A percentile compares a stretch with the other conserved stretches of the same genome.
Conservation (phyloP, 441 rosid genomes). For the Omphalea diandra region DNA sequence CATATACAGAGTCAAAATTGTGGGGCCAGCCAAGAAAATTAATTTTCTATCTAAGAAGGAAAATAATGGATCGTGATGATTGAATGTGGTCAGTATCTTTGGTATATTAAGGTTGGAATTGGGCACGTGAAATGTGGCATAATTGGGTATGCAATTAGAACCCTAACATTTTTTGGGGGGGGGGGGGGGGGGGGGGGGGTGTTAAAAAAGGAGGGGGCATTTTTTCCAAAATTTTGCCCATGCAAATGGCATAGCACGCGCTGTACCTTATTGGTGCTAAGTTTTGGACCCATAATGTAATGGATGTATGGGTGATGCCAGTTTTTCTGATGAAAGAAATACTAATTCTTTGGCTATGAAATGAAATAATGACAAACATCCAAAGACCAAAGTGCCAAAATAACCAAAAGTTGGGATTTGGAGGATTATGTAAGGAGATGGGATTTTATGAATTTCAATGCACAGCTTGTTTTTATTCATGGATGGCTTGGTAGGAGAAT, state of each 20-base stretch:
- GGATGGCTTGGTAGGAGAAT: too few species aligned
- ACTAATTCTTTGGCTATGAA: too few species aligned
- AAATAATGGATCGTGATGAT: conserved; percentile 21
- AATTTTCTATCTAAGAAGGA: background rate
- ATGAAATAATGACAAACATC: too few species aligned
- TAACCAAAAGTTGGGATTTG: too few species aligned
- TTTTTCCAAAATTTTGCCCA: conserved; percentile 22
- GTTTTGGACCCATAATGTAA: conserved; percentile 19
- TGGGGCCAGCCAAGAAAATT: background rate
- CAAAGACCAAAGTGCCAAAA: too few species aligned
- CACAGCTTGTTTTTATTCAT: too few species aligned
- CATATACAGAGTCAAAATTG: background rate
- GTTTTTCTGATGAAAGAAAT: too few species aligned
- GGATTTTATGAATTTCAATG: too few species aligned
- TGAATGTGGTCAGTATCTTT: conserved; percentile 8
- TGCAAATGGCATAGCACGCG: conserved; percentile 33
- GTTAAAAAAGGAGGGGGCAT: too few species aligned
- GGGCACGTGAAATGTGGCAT: conserved; percentile 26
- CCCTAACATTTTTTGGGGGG: conserved; percentile 22
- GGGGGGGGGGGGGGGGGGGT: background rate
- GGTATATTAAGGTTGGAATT: conserved; percentile 19
- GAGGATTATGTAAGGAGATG: too few species aligned
- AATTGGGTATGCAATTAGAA: conserved; percentile 34
- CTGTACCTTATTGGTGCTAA: conserved; percentile 18
- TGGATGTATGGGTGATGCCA: too few species aligned